phyloP scores from a whole-genome alignment of 2,329 filamentous ascomycete species.

The Diaporthe citrichinensis region DNA sequence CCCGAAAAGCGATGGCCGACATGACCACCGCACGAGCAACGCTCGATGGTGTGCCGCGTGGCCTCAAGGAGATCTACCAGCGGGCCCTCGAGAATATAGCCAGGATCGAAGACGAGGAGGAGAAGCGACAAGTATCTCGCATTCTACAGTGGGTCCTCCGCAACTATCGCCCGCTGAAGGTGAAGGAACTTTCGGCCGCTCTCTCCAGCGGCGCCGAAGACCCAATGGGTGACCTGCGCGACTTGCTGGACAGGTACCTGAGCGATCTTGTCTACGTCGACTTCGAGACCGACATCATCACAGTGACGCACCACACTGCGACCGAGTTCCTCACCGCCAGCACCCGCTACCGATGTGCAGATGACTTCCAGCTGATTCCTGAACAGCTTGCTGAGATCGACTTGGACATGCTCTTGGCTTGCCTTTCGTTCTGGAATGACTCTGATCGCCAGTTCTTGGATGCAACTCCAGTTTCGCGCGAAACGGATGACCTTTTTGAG shows the following conservation, averaged over 20 bases:
- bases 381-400: constrained; percentile 3
- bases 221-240: not conserved
- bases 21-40: not conserved
- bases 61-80: not conserved
- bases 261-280: not conserved
- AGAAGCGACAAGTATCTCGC: not conserved
- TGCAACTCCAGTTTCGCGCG: not conserved
- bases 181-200: not conserved
- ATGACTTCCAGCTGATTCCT: not conserved
- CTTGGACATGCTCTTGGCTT: not conserved
- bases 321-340: constrained; percentile 1
- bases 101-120: not conserved
- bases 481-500: not conserved
- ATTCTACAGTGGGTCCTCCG: not conserved
- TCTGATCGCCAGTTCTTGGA: constrained; percentile 3
- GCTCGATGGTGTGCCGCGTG: not conserved
- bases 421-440: constrained; percentile 10
- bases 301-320: not conserved
- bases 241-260: not conserved
- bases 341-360: not conserved
- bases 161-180: not conserved
- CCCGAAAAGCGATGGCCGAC: not conserved
- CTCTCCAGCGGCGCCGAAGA: not conserved
- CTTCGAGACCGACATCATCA: not conserved
- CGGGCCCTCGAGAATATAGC: not conserved